Evolutionary conservation across 306 rosid genomes (phyloP).

Genomic region (Heteromeles arbutifolia): DNA sequence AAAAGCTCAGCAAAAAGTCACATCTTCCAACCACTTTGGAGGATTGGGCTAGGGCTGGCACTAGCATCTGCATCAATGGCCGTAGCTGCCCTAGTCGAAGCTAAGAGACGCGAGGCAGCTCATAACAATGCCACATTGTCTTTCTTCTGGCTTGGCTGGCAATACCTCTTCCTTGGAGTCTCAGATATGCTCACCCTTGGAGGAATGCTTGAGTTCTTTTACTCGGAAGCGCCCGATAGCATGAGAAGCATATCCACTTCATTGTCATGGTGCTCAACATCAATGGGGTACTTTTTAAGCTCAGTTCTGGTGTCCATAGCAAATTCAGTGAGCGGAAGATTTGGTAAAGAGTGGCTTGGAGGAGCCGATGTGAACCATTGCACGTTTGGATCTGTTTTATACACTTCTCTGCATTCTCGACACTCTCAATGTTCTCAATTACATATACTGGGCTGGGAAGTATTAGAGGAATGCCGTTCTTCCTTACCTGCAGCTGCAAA

Average conservation of each 20-base stretch:
- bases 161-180: constrained; percentile 23
- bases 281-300: constrained; percentile 34
- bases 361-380: constrained; percentile 25
- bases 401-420: constrained; percentile 28
- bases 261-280: constrained; percentile 31
- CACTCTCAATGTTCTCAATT: constrained; percentile 21
- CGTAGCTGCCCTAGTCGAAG: constrained; percentile 27
- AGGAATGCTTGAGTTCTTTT: constrained; percentile 43
- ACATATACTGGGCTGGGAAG: constrained; percentile 31
- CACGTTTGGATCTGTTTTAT: constrained; percentile 37
- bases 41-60: constrained; percentile 28
- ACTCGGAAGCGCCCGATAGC: constrained; percentile 33
- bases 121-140: constrained; percentile 11
- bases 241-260: constrained; percentile 39
- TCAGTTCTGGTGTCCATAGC: constrained; percentile 22
- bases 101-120: constrained; percentile 19
- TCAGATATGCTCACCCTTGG: constrained; percentile 30
- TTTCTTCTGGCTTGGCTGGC: constrained; percentile 31
- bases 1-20: background rate
- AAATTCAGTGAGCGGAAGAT: constrained; percentile 24
- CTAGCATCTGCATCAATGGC: constrained; percentile 30
- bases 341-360: constrained; percentile 30
- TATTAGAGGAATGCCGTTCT: background rate
- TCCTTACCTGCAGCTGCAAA: background rate
- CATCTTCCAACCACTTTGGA: constrained; percentile 18